Evolutionary conservation across 2,329 filamentous ascomycete species (phyloP), one percentile per base, ranked within the genome.

Genomic region (Aureobasidium pullulans): DNA sequence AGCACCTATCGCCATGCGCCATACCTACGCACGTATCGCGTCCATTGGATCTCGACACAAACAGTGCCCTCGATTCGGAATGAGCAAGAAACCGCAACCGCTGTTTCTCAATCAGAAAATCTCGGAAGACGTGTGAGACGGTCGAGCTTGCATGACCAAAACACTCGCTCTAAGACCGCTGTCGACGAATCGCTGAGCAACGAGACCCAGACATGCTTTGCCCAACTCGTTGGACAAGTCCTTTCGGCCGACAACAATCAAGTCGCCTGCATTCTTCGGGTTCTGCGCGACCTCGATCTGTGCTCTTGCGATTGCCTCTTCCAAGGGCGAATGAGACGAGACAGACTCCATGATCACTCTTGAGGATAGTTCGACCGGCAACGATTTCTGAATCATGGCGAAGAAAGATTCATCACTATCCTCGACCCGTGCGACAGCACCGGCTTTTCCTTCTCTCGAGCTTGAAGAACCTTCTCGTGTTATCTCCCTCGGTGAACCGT

Each of bases 191-290:
- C 79, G 77, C 69, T 85, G 81, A 9, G 82, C 84, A 32, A 85
- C 74, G n/a, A 76, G 72, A 9, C 86, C 85, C 36, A 88, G 67
- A 29, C 82, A 83, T 68, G 73, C 78, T 53, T 72, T 74, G 19
- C 66, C 68, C 5, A 68, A 71, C 2, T 71, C 69, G 36, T 70
- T 68, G 62, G 67, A 73, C 28, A 73, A 68, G 62, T 80, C 54
- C 3, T 66, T 73, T 37, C 86, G 77, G 0, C 87, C 88, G 11
- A 90, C 74, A 1, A 92, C 77, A 15, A 92, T 76, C 23, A 92
- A 75, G 67, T 90, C 87, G 2, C 88, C 88, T 0, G 84, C 84
- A 65, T 89, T 90, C 67, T 78, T 80, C 0, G 80, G 77, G 16
- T 80, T 79, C 61, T 82, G 80, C 0, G 82, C 83, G 2, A 90